Evolutionary conservation across 257 asterid species (phyloP), one percentile per base, ranked within the genome.

Genomic region (Haberlea rhodopensis): DNA sequence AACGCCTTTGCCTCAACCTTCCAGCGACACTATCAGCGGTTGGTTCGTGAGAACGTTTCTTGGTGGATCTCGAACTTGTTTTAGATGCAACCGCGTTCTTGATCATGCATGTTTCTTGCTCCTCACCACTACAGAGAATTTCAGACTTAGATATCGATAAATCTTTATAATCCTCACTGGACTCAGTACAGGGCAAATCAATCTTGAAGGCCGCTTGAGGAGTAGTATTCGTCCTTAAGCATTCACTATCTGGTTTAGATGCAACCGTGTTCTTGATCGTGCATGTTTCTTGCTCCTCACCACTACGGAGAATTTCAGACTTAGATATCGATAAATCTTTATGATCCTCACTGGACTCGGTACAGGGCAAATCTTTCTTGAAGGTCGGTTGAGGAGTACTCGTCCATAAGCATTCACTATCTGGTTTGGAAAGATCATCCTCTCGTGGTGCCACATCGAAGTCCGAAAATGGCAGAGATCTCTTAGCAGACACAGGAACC

Each of bases 391-490:
- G n/a, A n/a, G n/a, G 24, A 53, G 60, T 63, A 55, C 60, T 27
- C 46, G 34, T 56, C 20, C 65, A 67, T 21, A 37, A 59, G 54
- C 26, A 19, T 31, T 53, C 79, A 18, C 16, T 6, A 24, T 37
- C 57, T 54, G 48, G 28, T 20, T 63, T 64, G 40, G 60, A 70
- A 72, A 69, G 67, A 37, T 62, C 79, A 57, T 71, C 74, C 45
- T 74, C 80, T 49, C 31, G 61, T 5, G 26, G 55, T 46, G 78
- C 71, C 60, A 15, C 73, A 56, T 79, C 87, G 7, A 63, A 26
- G 57, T 76, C 81, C 5, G 84, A 54, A 69, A 85, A 86, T 8
- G 95, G 85, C n/a, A 88, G 83, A 6, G 96, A 81, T 76, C 92
- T 76, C 75, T 86, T 91, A 46, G 84, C 91, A 57, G 94, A 85